Percentiles rank a stretch among this genome's conserved stretches.
Conservation (phyloP, 2,329 filamentous ascomycete species). For the Penicillium sp. region DNA sequence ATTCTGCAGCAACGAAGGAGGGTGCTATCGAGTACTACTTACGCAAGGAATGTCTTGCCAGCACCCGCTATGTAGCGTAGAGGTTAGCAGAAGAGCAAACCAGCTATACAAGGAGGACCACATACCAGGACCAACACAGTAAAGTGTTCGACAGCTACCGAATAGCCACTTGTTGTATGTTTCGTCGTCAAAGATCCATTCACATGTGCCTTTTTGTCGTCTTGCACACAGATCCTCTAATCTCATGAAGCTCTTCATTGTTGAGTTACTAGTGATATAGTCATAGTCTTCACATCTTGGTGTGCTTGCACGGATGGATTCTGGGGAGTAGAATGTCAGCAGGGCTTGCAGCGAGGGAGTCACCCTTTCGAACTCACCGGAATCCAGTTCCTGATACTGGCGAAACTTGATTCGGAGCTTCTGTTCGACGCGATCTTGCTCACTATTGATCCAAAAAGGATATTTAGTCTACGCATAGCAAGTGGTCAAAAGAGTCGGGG, state of each 20-base stretch:
- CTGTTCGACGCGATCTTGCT: neutral
- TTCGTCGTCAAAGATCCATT: constrained; percentile 30
- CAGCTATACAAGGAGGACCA: constrained; percentile 14
- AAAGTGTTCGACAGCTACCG: constrained; percentile 27
- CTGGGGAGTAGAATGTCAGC: neutral
- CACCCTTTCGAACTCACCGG: neutral
- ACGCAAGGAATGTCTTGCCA: constrained; percentile 36
- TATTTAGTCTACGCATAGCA: neutral
- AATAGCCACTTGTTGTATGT: constrained; percentile 30
- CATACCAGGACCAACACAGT: constrained; percentile 24
- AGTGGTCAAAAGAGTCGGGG: neutral
- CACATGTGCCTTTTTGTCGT: constrained; percentile 27
- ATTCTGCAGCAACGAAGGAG: neutral
- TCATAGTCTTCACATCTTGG: constrained; percentile 8
- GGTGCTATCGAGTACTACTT: constrained; percentile 3
- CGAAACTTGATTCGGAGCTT: neutral
- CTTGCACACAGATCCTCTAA: constrained; percentile 33
- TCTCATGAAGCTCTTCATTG: constrained; percentile 27
- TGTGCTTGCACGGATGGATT: constrained; percentile 6
- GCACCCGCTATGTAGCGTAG: constrained; percentile 27
- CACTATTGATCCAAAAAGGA: neutral
- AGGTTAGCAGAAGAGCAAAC: neutral
- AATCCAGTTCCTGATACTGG: neutral
- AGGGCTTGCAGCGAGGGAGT: neutral
- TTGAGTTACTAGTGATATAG: constrained; percentile 18